phyloP scores from a whole-genome alignment of 352 stramenopile genomes.

The Thalassiosira livingstoniorum region DNA sequence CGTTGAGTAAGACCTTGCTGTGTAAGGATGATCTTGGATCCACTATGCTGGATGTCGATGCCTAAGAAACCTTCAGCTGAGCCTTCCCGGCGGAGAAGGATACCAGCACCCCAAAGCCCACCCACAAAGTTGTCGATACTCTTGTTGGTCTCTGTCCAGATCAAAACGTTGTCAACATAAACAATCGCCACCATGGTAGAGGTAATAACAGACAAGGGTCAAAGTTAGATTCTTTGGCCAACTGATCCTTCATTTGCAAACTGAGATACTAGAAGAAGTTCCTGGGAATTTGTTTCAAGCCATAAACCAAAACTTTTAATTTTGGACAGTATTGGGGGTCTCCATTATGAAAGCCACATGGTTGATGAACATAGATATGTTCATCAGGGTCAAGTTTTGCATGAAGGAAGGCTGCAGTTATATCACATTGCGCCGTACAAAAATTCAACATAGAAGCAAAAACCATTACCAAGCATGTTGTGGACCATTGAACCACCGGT shows the following conservation, averaged over 20 bases:
- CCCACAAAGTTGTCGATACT: too few relatives aligned
- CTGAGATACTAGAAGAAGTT: not conserved
- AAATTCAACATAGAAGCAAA: not conserved
- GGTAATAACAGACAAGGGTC: conserved; percentile 8
- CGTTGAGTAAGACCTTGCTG: too few relatives aligned
- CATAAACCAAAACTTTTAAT: not conserved
- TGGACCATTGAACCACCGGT: not conserved
- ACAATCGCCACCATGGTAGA: too few relatives aligned
- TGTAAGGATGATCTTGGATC: too few relatives aligned
- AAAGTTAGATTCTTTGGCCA: not conserved
- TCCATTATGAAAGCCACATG: not conserved
- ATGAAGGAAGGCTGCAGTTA: not conserved
- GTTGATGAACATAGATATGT: not conserved
- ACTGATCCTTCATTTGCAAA: not conserved
- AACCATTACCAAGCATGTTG: not conserved
- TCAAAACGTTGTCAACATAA: too few relatives aligned
- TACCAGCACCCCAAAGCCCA: too few relatives aligned
- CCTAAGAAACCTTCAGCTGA: too few relatives aligned
- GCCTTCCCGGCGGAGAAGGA: too few relatives aligned
- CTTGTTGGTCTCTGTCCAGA: too few relatives aligned
- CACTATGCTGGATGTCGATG: too few relatives aligned
- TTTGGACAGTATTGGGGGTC: not conserved
- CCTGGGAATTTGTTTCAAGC: not conserved
- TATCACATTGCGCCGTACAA: not conserved
- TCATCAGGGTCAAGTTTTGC: not conserved